Evolutionary conservation across 331 rosid genomes (phyloP), one percentile per base, ranked within the genome.

Genomic region (Quercus lobata): DNA sequence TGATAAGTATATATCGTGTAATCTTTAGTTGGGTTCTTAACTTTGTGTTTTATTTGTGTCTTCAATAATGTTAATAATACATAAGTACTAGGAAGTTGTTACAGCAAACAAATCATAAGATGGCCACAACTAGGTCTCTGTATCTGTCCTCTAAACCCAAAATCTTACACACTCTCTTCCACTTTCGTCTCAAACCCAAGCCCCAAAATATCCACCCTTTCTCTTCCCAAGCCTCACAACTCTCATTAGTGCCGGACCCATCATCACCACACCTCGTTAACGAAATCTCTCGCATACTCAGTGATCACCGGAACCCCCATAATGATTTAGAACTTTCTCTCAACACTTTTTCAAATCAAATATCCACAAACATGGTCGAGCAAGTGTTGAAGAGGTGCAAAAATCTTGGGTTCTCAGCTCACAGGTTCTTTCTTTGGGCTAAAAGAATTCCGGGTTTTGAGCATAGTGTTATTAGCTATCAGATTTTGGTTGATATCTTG

Each of bases 391-490:
- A 94, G 84, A 84, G 98, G 76, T 92, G 98, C 82, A 91, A 84
- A n/a, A 88, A 91, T 76, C 96, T 92, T 53, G 91, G 91, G 52
- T 87, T 90, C 74, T 83, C 97, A 10, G 90, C 97, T 30, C 97
- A 94, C 83, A 86, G 98, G 52, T 94, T 94, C 92, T 94, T 94
- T 63, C 88, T 92, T 72, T 94, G 97, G 98, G 92, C 98, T 78
- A 86, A 85, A 81, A 84, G 82, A 14, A 74, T 91, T 72, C 92
- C 97, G 14, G 91, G 84, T 61, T 94, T 94, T 66, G 85, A 84
- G 58, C 98, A 89, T 30, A 92, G 88, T 52, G 80, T 7, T 35
- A 84, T 87, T 65, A 92, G 94, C 89, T 83, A 87, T 79, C 92
- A 68, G 77, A 89, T 94, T 85, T 85, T 92, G 84, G 88, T 92